phyloP scores from a whole-genome alignment of 1,284 basidiomycete species.

The Ganoderma multipileum region DNA sequence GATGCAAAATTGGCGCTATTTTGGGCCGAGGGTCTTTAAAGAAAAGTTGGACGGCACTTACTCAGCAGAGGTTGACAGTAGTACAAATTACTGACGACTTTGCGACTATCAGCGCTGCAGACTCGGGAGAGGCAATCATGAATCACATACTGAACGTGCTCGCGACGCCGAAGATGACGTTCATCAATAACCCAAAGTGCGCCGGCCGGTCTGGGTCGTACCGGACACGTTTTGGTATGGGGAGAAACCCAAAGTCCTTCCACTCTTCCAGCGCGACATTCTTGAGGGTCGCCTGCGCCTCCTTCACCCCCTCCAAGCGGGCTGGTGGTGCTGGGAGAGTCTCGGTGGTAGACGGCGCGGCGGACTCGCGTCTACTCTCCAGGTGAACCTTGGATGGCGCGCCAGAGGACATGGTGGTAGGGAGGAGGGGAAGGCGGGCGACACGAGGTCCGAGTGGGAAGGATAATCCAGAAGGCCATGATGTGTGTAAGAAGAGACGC shows the following conservation, averaged over 20 bases:
- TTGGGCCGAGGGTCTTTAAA: background rate
- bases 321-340: conserved; percentile 10
- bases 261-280: background rate
- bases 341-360: conserved; percentile 9
- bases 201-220: conserved; percentile 66
- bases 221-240: conserved; percentile 67
- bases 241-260: conserved; percentile 67
- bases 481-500: background rate
- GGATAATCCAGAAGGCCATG: conserved; percentile 3
- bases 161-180: conserved; percentile 70
- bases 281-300: background rate
- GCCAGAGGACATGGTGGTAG: conserved; percentile 6
- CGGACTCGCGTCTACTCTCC: background rate
- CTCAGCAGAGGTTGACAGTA: conserved; percentile 79
- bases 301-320: background rate
- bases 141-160: conserved; percentile 59
- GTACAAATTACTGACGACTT: conserved; percentile 65
- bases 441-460: background rate
- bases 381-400: background rate
- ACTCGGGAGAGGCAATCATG: background rate
- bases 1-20: background rate
- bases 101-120: background rate
- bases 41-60: conserved; percentile 35
- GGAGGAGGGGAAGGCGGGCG: background rate
- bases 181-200: conserved; percentile 67